Conservation (phyloP, 768 basidiomycete species). For the Suillus sp. region DNA sequence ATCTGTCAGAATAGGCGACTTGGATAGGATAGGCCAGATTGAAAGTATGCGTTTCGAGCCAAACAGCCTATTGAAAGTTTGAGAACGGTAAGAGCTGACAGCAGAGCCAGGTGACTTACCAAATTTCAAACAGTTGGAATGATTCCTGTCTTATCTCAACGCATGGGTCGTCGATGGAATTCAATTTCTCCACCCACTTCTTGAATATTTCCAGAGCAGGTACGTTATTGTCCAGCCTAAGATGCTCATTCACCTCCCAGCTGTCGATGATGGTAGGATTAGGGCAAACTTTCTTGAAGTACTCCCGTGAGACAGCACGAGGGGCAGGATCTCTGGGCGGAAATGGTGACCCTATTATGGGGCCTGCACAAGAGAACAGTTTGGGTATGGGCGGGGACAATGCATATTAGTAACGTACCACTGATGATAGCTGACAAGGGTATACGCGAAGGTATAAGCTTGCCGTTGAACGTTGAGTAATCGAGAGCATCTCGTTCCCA, state of each 20-base stretch:
- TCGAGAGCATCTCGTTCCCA: constrained; percentile 48
- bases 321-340: constrained; percentile 38
- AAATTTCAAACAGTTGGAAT: constrained; percentile 52
- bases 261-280: constrained; percentile 35
- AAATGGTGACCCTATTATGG: constrained; percentile 45
- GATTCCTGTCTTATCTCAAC: constrained; percentile 44
- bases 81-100: constrained; percentile 1
- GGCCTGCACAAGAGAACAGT: constrained; percentile 32
- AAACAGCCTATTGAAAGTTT: constrained; percentile 47
- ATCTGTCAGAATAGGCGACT: constrained; percentile 44
- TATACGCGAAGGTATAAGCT: constrained; percentile 51
- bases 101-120: constrained; percentile 37
- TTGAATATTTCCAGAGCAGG: constrained; percentile 42
- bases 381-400: not conserved
- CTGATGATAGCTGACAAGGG: constrained; percentile 55
- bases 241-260: constrained; percentile 24
- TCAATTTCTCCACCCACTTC: constrained; percentile 48
- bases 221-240: constrained; percentile 24
- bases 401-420: constrained; percentile 36
- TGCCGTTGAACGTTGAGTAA: constrained; percentile 51
- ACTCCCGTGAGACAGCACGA: constrained; percentile 46
- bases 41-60: constrained; percentile 41
- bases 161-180: constrained; percentile 47
- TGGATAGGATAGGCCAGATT: constrained; percentile 48
- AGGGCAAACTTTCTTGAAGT: constrained; percentile 53